Percentiles rank a stretch among this genome's conserved stretches.
These are phyloP conservation scores for Aspergillus biplanus DNA, from an alignment of 495 filamentous ascomycete genomes.

Conservation along the genomic window DNA sequence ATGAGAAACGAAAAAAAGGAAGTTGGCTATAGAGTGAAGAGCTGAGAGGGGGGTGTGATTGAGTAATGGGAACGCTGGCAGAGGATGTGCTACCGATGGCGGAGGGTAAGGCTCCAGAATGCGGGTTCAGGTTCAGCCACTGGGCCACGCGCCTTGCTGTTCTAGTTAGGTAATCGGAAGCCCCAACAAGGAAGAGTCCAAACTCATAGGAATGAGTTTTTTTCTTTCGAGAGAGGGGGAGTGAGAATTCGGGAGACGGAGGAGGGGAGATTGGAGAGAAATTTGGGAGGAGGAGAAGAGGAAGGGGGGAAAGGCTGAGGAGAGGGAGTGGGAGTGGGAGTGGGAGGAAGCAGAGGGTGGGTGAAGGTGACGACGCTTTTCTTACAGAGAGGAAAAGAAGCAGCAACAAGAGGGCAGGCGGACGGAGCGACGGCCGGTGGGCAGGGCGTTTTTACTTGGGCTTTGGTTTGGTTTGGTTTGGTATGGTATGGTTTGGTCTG, in stretches of 20 bases:
- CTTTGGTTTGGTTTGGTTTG: neutral
- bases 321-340: slow-evolving; percentile 1
- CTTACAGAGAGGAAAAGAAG: slow-evolving; percentile 16
- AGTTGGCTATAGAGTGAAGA: slow-evolving; percentile 12
- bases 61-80: slow-evolving; percentile 29
- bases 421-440: slow-evolving; percentile 15
- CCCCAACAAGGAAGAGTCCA: slow-evolving; percentile 21
- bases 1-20: neutral
- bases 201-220: slow-evolving; percentile 16
- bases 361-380: slow-evolving; percentile 5
- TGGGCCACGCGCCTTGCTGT: slow-evolving; percentile 18
- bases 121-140: slow-evolving; percentile 29
- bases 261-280: slow-evolving; percentile 23
- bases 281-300: slow-evolving; percentile 15
- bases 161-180: slow-evolving; percentile 26
- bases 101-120: slow-evolving; percentile 30
- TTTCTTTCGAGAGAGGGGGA: slow-evolving; percentile 20
- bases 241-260: slow-evolving; percentile 19
- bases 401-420: slow-evolving; percentile 14
- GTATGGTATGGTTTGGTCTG: slow-evolving; percentile 17
- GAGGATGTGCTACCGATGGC: slow-evolving; percentile 32
- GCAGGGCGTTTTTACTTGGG: neutral
- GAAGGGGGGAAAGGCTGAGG: slow-evolving; percentile 21
- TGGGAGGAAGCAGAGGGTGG: slow-evolving; percentile 1
- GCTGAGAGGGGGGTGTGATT: slow-evolving; percentile 17